phyloP scores from a whole-genome alignment of 2,329 filamentous ascomycete genomes.

The Aspergillus sergii region DNA sequence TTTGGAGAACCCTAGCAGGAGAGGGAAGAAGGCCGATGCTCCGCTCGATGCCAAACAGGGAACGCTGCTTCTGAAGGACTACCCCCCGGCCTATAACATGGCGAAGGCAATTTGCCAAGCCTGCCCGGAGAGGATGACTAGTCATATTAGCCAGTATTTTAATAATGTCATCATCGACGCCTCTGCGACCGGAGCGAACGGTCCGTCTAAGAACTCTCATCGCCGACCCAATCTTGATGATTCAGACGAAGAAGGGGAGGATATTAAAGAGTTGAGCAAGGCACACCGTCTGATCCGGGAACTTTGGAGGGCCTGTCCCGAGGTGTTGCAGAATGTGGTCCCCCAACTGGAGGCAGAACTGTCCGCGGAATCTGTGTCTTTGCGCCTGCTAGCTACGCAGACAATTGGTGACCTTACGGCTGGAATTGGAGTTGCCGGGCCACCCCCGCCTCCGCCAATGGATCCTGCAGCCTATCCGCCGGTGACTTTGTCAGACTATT shows the following conservation, averaged over 20 bases:
- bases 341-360: slow-evolving; percentile 92
- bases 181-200: slow-evolving; percentile 62
- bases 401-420: slow-evolving; percentile 94
- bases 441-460: slow-evolving; percentile 70
- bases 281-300: slow-evolving; percentile 88
- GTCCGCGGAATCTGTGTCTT: slow-evolving; percentile 81
- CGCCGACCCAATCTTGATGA: slow-evolving; percentile 59
- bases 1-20: slow-evolving; percentile 55
- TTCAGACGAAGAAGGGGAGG: slow-evolving; percentile 72
- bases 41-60: slow-evolving; percentile 75
- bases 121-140: slow-evolving; percentile 90
- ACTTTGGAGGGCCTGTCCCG: slow-evolving; percentile 87
- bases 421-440: slow-evolving; percentile 88
- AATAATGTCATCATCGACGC: slow-evolving; percentile 94
- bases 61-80: slow-evolving; percentile 80
- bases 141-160: slow-evolving; percentile 94
- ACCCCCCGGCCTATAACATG: slow-evolving; percentile 93
- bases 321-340: slow-evolving; percentile 88
- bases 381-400: slow-evolving; percentile 86
- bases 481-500: slow-evolving; percentile 46
- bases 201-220: slow-evolving; percentile 44
- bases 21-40: slow-evolving; percentile 55
- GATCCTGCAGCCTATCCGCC: slow-evolving; percentile 87
- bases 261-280: slow-evolving; percentile 84
- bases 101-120: slow-evolving; percentile 90